These are phyloP conservation scores for Ustilago vetiveriae DNA, from an alignment of 1,284 basidiomycete species.

Conservation along the genomic window DNA sequence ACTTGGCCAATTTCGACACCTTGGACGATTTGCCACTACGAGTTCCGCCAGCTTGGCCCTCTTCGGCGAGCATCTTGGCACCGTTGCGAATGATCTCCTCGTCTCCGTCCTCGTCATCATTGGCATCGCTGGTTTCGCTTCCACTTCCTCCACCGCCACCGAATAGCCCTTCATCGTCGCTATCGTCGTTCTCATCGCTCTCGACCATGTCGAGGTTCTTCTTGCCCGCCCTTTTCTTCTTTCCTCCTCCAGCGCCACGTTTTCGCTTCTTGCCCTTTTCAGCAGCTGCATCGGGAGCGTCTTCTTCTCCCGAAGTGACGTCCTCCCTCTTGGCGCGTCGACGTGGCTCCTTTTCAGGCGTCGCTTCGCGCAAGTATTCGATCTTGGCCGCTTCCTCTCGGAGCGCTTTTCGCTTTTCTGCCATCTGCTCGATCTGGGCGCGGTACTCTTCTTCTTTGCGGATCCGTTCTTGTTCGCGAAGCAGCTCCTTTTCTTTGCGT, in stretches of 20 bases:
- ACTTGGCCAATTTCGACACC: constrained; percentile 22
- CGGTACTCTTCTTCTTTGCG: constrained; percentile 56
- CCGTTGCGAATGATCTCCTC: constrained; percentile 50
- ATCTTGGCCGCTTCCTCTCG: constrained; percentile 60
- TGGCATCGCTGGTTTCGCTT: constrained; percentile 17
- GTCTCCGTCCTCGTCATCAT: constrained; percentile 47
- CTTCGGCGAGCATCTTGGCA: constrained; percentile 34
- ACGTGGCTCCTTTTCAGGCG: constrained; percentile 44
- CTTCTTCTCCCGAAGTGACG: constrained; percentile 45
- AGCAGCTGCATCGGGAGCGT: constrained; percentile 35
- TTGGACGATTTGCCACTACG: constrained; percentile 23
- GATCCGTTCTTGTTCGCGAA: constrained; percentile 50
- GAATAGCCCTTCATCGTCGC: constrained; percentile 37
- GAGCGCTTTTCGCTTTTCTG: constrained; percentile 52
- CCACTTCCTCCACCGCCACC: constrained; percentile 25
- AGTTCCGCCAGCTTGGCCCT: constrained; percentile 19
- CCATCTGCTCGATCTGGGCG: constrained; percentile 56
- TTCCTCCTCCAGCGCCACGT: constrained; percentile 17
- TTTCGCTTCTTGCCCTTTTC: constrained; percentile 38
- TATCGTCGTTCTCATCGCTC: constrained; percentile 30
- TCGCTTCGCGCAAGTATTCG: constrained; percentile 54
- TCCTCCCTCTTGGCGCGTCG: constrained; percentile 38
- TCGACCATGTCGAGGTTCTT: constrained; percentile 36
- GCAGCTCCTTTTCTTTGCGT: constrained; percentile 53
- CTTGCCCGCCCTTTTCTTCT: constrained; percentile 36